Base-by-base conservation (phyloP, 202 grass and related monocot species). In the Bolboschoenoplectus hybrid region DNA sequence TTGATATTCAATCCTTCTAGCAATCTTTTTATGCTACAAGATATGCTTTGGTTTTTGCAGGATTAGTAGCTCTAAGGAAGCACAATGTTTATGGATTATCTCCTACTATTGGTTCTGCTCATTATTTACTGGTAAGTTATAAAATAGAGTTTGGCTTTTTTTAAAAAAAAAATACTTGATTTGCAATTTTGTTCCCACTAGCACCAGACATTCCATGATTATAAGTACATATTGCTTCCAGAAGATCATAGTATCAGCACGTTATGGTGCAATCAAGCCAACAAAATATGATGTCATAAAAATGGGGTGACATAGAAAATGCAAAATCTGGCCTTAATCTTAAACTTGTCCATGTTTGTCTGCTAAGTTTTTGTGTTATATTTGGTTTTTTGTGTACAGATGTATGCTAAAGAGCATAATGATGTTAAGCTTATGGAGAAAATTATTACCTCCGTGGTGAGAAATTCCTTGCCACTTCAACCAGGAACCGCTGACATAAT, bases 1-100 rank as follows among this genome's bases (percentile, higher is more conserved):
- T 43, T 80, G 35, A 58, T 80, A 14, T 61, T 80, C 51, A 7
- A 55, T 67, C 14, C 63, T 36, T 63, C 12, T 13, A 69, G 17
- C 84, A 82, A 89, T 86, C 86, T 40, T 32, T 57, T 67, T 84
- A 72, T 91, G 44, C 34, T 6, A 86, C 66, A 45, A 64, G 60
- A 51, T 57, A n/a, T 80, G 3, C 55, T 80, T 89, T 50, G 17
- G 17, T 53, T 70, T 81, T 63, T 90, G 80, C 86, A 99, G 97
- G 93, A 9, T 64, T 96, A 82, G 94, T 94, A 88, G 90, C 89
- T 86, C 91, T 99, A 87, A 88, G 88, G 86, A 99, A 96, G 84
- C 97, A 99, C 82, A 99, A 96, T 92, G 71, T 92, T 50, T 94
- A 99, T 87, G 97, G 97, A 89, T 86, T 99, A 86, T 90, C 90